Percentiles rank a stretch among this genome's conserved stretches.
Conservation (phyloP, 208 protist species). For the Trypanosoma conorhini region DNA sequence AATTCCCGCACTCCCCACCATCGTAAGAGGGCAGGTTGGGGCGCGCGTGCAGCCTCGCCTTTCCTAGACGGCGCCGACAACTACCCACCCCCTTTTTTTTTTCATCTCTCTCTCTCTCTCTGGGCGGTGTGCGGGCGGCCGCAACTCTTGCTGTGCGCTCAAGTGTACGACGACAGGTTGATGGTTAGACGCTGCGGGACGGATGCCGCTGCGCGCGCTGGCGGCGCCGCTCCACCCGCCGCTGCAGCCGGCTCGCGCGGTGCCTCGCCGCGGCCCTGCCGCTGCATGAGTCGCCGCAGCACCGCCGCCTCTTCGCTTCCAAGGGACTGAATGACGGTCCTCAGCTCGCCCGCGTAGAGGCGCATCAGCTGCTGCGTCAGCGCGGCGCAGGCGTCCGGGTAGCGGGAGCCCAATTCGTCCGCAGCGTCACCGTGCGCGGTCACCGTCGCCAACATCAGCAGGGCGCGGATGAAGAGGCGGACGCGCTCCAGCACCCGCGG, state of each 20-base stretch:
- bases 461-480: conserved; percentile 19
- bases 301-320: conserved; percentile 29
- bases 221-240: background rate
- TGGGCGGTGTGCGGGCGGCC: background rate
- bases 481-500: conserved; percentile 3
- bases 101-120: background rate
- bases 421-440: background rate
- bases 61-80: background rate
- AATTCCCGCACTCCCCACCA: background rate
- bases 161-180: conserved; percentile 18
- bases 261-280: background rate
- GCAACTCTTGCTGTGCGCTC: background rate
- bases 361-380: conserved; percentile 42
- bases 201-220: background rate
- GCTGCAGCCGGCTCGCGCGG: background rate
- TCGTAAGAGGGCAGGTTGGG: background rate
- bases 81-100: conserved; percentile 2
- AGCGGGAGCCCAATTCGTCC: background rate
- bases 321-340: conserved; percentile 53
- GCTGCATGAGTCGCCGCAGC: conserved; percentile 72
- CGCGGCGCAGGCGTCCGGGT: conserved; percentile 20
- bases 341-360: conserved; percentile 36
- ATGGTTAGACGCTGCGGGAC: conserved; percentile 18
- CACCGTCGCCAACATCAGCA: conserved; percentile 3
- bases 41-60: background rate